Evolutionary conservation across 371 early-diverging fungal species (phyloP), one percentile per base, ranked within the genome.

Genomic region (Dinochytrium kinnereticum): DNA sequence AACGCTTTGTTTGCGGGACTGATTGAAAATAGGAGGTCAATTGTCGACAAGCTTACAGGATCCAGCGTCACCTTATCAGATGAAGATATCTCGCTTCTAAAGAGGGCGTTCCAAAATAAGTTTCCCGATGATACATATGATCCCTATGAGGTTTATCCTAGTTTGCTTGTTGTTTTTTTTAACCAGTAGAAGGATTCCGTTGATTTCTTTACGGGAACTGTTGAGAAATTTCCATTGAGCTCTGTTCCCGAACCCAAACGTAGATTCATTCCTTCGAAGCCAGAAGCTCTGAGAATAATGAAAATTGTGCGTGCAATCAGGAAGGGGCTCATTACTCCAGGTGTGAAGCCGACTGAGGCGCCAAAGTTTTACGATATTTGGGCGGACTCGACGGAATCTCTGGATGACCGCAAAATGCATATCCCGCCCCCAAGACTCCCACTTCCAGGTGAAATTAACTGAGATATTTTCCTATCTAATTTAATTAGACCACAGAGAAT

Each of bases 301-400:
- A 93, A 95, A 87, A 92, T 98, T 76, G 98, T 95, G 10, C 92
- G 94, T 36, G 96, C 95, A 57, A 98, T 98, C 78, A 90, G 95
- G 51, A 86, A 90, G 70, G 98, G 98, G 24, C 87, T 87, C 53
- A 95, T 95, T 73, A 87, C 91, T 2, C 89, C 91, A 19, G 86
- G 88, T 57, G 2, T 2, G 31, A 75, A 76, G 59, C 40, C 49
- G 51, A 70, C 17, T 13, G 69, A 64, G 65, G 86, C 88, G 76
- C 91, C 93, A 30, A 81, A 85, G 65, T 91, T 87, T 77, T 97
- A 93, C 82, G 94, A 94, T 75, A 82, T 98, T 39, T 98, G 97
- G 99, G 90, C 89, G 40, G 89, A 90, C 50, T 78, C 87, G 26
- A 85, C 85, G 34, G 89, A 90, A 72, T 88, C 88, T 49, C 31